Percentiles rank a stretch among this genome's conserved stretches.
These are phyloP conservation scores for Amaranthus tricolor DNA, from an alignment of 179 eudicot genomes.

Conservation along the genomic window DNA sequence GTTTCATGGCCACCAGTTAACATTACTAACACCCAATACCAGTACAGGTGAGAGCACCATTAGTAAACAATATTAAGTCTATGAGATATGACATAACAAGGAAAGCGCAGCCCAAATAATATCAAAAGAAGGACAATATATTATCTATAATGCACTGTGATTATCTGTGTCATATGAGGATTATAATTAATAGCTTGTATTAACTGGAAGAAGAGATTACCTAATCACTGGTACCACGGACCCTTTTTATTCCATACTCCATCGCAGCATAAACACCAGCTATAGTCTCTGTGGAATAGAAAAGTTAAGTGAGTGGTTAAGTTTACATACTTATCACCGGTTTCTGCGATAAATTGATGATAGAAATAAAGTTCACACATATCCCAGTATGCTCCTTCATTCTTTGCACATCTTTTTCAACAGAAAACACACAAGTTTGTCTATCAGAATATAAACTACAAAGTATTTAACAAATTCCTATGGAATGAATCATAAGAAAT, in stretches of 20 bases:
- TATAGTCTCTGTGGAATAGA: slow-evolving; percentile 52
- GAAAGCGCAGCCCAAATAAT: neutral
- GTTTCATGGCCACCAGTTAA: no score
- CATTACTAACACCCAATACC: no score
- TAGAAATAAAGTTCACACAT: slow-evolving; percentile 12
- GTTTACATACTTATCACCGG: neutral
- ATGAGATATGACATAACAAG: neutral
- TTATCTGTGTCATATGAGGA: neutral
- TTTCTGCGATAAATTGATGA: neutral
- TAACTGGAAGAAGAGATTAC: slow-evolving; percentile 37
- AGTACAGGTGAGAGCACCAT: no score
- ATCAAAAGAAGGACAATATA: neutral
- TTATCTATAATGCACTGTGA: neutral
- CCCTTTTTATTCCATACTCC: slow-evolving; percentile 72
- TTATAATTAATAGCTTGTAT: neutral
- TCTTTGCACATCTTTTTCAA: slow-evolving; percentile 50
- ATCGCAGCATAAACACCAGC: slow-evolving; percentile 88
- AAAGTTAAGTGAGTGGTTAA: neutral
- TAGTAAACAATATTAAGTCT: neutral
- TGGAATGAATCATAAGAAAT: neutral
- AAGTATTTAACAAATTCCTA: neutral
- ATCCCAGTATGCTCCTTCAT: slow-evolving; percentile 58
- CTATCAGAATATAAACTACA: neutral
- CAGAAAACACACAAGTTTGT: slow-evolving; percentile 28
- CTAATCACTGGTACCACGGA: slow-evolving; percentile 81